These are phyloP conservation scores for Suhomyces sp. DNA, from an alignment of 805 yeast genomes.

Conservation along the genomic window DNA sequence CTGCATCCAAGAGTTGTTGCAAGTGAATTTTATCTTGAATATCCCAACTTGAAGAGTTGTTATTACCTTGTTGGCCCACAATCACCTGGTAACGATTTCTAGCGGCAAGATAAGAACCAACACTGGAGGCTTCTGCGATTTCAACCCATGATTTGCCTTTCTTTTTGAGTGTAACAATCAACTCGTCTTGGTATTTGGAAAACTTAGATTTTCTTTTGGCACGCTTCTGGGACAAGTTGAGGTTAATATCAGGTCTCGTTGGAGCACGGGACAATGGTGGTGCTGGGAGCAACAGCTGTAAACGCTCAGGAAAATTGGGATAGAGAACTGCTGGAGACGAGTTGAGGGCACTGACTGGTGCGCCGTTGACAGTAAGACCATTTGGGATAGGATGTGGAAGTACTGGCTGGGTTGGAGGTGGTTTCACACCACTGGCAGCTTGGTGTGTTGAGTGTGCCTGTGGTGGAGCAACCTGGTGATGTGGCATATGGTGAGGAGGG, in stretches of 20 bases:
- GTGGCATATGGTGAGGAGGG: constrained; percentile 8
- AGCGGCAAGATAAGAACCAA: constrained; percentile 70
- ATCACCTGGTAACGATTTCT: constrained; percentile 76
- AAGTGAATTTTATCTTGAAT: constrained; percentile 52
- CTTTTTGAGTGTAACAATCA: constrained; percentile 60
- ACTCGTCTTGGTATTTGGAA: constrained; percentile 62
- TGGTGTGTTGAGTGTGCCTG: constrained; percentile 5
- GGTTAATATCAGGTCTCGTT: constrained; percentile 42
- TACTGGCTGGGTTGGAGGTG: background rate
- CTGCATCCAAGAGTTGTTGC: constrained; percentile 59
- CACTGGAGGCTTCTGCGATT: constrained; percentile 63
- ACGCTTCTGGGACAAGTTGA: constrained; percentile 46
- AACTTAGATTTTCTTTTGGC: constrained; percentile 67
- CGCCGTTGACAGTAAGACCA: background rate
- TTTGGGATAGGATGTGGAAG: too few species aligned
- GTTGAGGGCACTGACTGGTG: constrained; percentile 1
- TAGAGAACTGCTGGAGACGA: constrained; percentile 15
- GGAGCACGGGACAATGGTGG: constrained; percentile 49
- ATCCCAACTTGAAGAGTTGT: constrained; percentile 65
- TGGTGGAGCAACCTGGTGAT: constrained; percentile 9
- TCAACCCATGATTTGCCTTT: constrained; percentile 72
- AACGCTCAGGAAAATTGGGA: constrained; percentile 24
- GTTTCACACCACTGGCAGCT: constrained; percentile 7
- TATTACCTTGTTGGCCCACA: constrained; percentile 77
- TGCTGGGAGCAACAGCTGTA: constrained; percentile 38